Percentiles rank a stretch among this genome's conserved stretches.
These are phyloP conservation scores for Cucurbita maxima DNA, from an alignment of 306 rosid genomes.

Conservation along the genomic window DNA sequence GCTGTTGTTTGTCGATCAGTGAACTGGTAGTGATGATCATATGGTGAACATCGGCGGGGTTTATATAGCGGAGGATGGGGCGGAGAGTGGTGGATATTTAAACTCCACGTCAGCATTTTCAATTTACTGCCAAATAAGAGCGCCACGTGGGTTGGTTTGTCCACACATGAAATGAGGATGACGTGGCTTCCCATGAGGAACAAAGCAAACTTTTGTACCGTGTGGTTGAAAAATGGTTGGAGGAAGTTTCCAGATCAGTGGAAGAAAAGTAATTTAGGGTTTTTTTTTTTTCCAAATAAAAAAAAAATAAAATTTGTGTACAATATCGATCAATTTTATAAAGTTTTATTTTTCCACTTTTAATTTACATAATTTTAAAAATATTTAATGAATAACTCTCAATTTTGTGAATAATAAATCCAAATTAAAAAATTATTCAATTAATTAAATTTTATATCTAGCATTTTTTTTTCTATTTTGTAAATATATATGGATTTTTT, in stretches of 20 bases:
- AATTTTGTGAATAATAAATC: too few species aligned
- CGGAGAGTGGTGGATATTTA: constrained; percentile 3
- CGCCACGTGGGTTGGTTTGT: background rate
- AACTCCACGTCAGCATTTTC: constrained; percentile 8
- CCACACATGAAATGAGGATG: background rate
- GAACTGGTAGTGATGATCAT: rapidly evolving
- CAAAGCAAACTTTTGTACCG: background rate
- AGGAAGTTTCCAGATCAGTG: background rate
- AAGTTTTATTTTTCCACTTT: too few species aligned
- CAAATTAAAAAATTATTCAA: too few species aligned
- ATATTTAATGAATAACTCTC: too few species aligned
- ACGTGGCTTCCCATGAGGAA: constrained; percentile 1
- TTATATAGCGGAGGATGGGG: background rate
- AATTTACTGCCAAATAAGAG: background rate
- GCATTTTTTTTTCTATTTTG: too few species aligned
- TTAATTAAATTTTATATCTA: too few species aligned
- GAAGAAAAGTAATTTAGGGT: background rate
- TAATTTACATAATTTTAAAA: too few species aligned
- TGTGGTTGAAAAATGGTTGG: background rate
- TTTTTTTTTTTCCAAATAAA: too few species aligned
- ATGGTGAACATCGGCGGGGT: background rate
- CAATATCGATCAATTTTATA: too few species aligned
- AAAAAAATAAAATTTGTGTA: too few species aligned
- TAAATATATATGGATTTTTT: too few species aligned
- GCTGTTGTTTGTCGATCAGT: rapidly evolving